Base-by-base conservation (phyloP, 1,284 basidiomycete species). In the Ceratobasidium sp. region DNA sequence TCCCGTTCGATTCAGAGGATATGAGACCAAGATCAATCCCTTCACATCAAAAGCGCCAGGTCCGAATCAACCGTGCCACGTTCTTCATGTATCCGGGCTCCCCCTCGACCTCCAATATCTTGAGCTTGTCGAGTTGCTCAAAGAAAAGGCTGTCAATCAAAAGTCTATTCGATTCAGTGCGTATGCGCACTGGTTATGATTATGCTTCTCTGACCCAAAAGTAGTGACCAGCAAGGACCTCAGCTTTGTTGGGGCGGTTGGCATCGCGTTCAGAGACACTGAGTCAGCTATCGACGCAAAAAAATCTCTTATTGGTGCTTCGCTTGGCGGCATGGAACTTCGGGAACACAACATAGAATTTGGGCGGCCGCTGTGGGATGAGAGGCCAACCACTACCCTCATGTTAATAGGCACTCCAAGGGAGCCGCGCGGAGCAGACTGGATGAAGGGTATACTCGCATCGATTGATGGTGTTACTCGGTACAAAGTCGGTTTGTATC, bases 51-150 rank as follows among this genome's bases (percentile, higher is more conserved):
- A 5, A 15, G 4, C 46, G 10, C 28, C 13, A 26, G 12, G 28
- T 5, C 39, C 23, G 9, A 64, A 49, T 44, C n/a, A 64, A 23
- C n/a, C n/a, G 26, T 44, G 44, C 20, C 58, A 75, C 39, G 46
- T 49, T 13, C 15, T 75, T 1, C 60, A 75, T 40, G 5, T 75
- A 18, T 28, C 42, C 28, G 71, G 71, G 3, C 13, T 75, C 10
- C 60, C 71, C 9, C 49, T 75, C 58, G 71, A 75, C 18, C 42
- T 75, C 10, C 71, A 75, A 39, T 75, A 75, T 28, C 71, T 75
- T 23, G 60, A 75, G 26, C 44, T 75, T 5, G 20, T 51, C 20
- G 58, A 46, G 15, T 9, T 64, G 20, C 23, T 75, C 58, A 75
- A 40, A 23, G 46, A 53, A n/a, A 75, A 64, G 40, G 28, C 42